Conservation (phyloP, 768 basidiomycete genomes). For the Mycena belliarum region DNA sequence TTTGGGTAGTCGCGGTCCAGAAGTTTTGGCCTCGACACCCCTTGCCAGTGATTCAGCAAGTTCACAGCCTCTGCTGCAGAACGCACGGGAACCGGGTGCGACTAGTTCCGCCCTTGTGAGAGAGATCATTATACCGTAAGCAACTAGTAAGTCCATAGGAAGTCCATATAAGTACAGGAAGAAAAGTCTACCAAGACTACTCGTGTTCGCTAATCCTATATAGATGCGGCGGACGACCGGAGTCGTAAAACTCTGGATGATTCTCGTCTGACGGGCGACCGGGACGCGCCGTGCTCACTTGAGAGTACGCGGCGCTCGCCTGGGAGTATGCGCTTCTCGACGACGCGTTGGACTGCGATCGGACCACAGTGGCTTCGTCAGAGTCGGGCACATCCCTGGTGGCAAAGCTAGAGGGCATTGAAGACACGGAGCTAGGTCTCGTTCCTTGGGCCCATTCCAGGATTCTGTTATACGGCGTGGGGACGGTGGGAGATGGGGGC, state of each 20-base stretch:
- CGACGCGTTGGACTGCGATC: conserved; percentile 7
- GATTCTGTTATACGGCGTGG: not conserved
- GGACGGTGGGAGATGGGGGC: not conserved
- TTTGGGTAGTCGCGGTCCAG: too few species aligned
- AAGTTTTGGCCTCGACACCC: too few species aligned
- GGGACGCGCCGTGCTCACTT: conserved; percentile 2
- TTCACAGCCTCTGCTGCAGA: too few species aligned
- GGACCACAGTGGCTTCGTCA: not conserved
- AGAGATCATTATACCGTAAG: too few species aligned
- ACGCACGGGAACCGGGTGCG: too few species aligned
- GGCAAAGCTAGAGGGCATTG: not conserved
- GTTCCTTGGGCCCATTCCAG: conserved; percentile 10
- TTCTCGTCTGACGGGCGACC: not conserved
- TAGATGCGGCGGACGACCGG: conserved; percentile 12
- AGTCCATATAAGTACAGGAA: too few species aligned
- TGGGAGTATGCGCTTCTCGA: conserved; percentile 18
- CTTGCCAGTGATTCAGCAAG: too few species aligned
- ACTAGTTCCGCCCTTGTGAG: too few species aligned
- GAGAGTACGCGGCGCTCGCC: conserved; percentile 15
- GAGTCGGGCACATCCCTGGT: not conserved
- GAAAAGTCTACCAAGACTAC: not conserved
- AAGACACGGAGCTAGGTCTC: not conserved
- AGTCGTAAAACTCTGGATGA: not conserved
- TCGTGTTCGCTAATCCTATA: conserved; percentile 13
- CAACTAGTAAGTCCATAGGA: too few species aligned